A percentile compares a stretch with the other conserved stretches of the same genome.
phyloP scores from a whole-genome alignment of 805 yeast species.

The Tetrapisispora pingtungensis region DNA sequence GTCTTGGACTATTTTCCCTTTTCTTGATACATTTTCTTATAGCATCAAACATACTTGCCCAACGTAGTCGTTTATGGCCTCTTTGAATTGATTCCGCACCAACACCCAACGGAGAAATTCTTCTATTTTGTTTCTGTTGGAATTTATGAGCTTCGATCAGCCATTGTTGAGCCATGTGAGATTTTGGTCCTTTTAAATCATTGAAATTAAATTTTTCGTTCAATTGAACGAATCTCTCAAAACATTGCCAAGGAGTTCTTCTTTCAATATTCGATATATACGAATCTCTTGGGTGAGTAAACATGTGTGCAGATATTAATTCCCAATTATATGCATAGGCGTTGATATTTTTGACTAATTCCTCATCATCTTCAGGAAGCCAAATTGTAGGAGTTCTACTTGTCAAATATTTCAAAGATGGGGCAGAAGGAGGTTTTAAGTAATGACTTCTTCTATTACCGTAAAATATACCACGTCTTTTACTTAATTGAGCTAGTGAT shows the following conservation, averaged over 20 bases:
- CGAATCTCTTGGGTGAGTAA: conserved; percentile 53
- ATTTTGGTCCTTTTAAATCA: conserved; percentile 81
- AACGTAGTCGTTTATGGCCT: conserved; percentile 81
- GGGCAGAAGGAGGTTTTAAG: conserved; percentile 86
- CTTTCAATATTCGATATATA: conserved; percentile 85
- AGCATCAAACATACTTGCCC: conserved; percentile 97
- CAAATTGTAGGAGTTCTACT: conserved; percentile 87
- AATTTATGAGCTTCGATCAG: conserved; percentile 82
- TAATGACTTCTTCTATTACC: conserved; percentile 47
- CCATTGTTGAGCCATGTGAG: conserved; percentile 83
- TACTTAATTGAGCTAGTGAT: conserved; percentile 26
- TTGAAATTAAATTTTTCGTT: conserved; percentile 78
- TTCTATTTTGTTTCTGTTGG: conserved; percentile 77
- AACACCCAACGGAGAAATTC: conserved; percentile 90
- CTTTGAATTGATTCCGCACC: conserved; percentile 86
- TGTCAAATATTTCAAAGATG: conserved; percentile 69
- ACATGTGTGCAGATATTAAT: conserved; percentile 71
- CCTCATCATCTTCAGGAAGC: conserved; percentile 89
- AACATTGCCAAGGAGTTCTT: conserved; percentile 98
- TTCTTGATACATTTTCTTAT: conserved; percentile 83
- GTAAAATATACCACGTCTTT: conserved; percentile 36
- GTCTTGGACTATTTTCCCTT: conserved; percentile 66
- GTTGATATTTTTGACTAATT: conserved; percentile 68
- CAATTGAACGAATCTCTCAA: conserved; percentile 88
- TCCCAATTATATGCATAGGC: conserved; percentile 92